Conservation (phyloP, 345 rosid genomes). For the Carallia brachiata region DNA sequence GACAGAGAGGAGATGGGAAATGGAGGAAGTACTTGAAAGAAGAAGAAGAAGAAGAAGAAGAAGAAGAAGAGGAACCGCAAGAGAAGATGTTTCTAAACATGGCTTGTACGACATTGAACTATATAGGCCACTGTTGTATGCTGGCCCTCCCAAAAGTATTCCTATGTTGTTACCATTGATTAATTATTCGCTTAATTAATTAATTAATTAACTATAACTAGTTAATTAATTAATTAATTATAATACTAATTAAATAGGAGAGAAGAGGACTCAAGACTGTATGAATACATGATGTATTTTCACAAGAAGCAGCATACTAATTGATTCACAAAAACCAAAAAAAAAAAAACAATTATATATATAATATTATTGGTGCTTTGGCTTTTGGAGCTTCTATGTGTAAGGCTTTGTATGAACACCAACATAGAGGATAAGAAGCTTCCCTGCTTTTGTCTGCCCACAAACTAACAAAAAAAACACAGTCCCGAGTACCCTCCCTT, state of each 20-base stretch:
- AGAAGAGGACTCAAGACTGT: too few species aligned
- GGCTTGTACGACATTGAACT: constrained; percentile 31
- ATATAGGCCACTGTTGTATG: constrained; percentile 36
- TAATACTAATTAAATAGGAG: too few species aligned
- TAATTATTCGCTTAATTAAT: too few species aligned
- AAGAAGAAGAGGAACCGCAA: not conserved
- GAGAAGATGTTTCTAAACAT: constrained; percentile 5
- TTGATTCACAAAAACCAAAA: not conserved
- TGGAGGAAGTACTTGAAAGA: not conserved
- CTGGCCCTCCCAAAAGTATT: too few species aligned
- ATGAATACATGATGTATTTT: too few species aligned
- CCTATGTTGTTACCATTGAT: too few species aligned
- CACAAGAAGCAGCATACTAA: constrained; percentile 18
- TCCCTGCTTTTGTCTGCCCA: constrained; percentile 55
- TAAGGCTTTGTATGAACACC: constrained; percentile 45
- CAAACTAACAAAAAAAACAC: constrained; percentile 41
- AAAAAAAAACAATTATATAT: not conserved
- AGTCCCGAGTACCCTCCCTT: constrained; percentile 4
- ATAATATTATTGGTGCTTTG: constrained; percentile 11
- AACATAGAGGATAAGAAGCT: constrained; percentile 45
- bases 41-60: not conserved
- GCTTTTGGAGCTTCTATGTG: constrained; percentile 54
- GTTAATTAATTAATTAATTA: too few species aligned
- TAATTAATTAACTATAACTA: too few species aligned
- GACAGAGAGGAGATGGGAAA: constrained; percentile 10